A percentile compares a stretch with the other conserved stretches of the same genome.
Evolutionary conservation across 1,139 yeast genomes (phyloP).

Genomic region (Candida sanyaensis): DNA sequence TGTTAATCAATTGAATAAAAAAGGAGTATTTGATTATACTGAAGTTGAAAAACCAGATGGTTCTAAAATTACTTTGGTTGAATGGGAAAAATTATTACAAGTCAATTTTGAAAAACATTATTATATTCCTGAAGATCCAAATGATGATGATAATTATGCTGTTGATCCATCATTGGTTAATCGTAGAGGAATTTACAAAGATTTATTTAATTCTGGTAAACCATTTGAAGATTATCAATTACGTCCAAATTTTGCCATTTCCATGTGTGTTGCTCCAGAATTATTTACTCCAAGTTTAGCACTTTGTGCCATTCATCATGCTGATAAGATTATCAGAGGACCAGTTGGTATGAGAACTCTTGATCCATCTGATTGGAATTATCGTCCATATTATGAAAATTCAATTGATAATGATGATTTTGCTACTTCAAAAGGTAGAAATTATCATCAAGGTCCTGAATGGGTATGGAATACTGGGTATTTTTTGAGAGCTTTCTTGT

Average conservation of each 20-base stretch:
- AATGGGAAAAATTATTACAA: constrained; percentile 74
- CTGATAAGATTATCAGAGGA: constrained; percentile 77
- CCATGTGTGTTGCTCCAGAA: constrained; percentile 93
- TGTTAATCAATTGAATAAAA: constrained; percentile 58
- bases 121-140: constrained; percentile 67
- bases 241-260: constrained; percentile 89
- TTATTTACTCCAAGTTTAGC: constrained; percentile 69
- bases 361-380: constrained; percentile 90
- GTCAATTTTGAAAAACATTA: constrained; percentile 76
- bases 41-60: constrained; percentile 63
- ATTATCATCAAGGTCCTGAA: constrained; percentile 98
- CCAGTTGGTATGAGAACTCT: constrained; percentile 91
- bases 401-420: constrained; percentile 81
- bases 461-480: constrained; percentile 96
- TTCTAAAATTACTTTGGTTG: constrained; percentile 46
- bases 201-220: constrained; percentile 75
- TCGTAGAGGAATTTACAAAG: constrained; percentile 94
- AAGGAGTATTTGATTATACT: constrained; percentile 58
- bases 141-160: constrained; percentile 53
- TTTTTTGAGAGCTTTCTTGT: constrained; percentile 73
- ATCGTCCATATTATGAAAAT: constrained; percentile 85
- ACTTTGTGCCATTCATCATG: constrained; percentile 59
- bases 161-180: constrained; percentile 69
- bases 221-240: constrained; percentile 93
- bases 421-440: constrained; percentile 92